Base-by-base conservation (phyloP, 148 eudicot species). In the Nepenthes mirabilis region DNA sequence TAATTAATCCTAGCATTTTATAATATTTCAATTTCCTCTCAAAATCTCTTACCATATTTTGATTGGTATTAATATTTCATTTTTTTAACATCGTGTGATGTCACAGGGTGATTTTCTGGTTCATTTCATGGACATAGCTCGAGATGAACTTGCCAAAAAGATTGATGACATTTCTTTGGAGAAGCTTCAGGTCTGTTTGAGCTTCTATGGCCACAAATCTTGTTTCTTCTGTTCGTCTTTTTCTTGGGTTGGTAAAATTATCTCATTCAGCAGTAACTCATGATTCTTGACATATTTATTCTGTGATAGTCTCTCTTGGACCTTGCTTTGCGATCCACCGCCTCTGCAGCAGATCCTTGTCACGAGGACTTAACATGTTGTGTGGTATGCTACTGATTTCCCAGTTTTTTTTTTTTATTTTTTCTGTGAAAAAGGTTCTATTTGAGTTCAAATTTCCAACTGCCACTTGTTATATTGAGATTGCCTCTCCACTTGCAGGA, bases 71-170 rank as follows among this genome's bases (percentile, higher is more conserved):
- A 6, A 9, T 2, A 14, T 3, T n/a, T 54, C 1, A 36, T 33
- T 55, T 55, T 55, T 13, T 11, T 32, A 6, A 23, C 3, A 32
- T 55, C 36, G 33, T 55, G 40, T 56, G 56, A 69, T 54, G 34
- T 65, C 70, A 55, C 81, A 91, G 98, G 98, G 98, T 52, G 98
- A 91, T 82, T 91, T 91, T 63, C 72, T 91, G 75, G 98, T 91
- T 72, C 98, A 91, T 74, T 91, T 91, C 65, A 86, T 91, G 98
- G 98, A 91, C 77, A 88, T 88, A 69, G 96, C 98, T 77, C 78
- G 83, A 57, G 98, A 91, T 69, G 96, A 91, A 76, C 85, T 91
- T 73, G 60, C 65, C 33, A 91, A 91, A 75, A 82, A 77, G 79
- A 78, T 70, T 68, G 90, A 91, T 70, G 96, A 83, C 70, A 79